Conservation (phyloP, 139 green algal species). For the Volvox africanus region DNA sequence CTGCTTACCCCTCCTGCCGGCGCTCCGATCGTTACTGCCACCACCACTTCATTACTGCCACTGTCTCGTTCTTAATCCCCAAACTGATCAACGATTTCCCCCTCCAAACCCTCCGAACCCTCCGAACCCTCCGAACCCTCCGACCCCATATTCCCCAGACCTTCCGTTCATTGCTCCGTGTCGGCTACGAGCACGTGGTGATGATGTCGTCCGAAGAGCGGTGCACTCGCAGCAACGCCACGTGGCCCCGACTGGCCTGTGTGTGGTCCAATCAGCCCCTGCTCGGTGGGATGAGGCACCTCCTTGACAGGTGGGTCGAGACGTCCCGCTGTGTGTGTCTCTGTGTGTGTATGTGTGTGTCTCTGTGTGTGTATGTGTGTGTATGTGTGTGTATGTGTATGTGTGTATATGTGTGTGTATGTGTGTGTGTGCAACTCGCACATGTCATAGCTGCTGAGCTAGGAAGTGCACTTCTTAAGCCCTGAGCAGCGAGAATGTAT, state of each 20-base stretch:
- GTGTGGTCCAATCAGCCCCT: constrained; percentile 14
- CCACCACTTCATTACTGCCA: background rate
- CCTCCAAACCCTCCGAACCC: background rate
- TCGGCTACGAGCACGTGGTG: constrained; percentile 49
- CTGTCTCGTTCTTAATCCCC: background rate
- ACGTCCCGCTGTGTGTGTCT: too few species aligned
- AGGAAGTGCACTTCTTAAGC: too few species aligned
- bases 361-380: too few species aligned
- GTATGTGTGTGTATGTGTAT: too few species aligned
- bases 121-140: background rate
- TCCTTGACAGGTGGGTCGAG: constrained; percentile 25
- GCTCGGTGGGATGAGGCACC: constrained; percentile 17
- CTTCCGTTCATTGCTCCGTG: background rate
- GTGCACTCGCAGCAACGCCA: background rate
- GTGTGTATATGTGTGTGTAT: too few species aligned
- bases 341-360: too few species aligned
- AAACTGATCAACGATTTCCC: background rate
- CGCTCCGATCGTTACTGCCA: too few species aligned
- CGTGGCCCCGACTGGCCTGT: constrained; percentile 41
- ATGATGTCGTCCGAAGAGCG: background rate
- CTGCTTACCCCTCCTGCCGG: too few species aligned
- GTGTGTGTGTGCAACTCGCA: too few species aligned
- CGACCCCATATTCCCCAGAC: constrained; percentile 1
- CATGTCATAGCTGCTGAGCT: too few species aligned
- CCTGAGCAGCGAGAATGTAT: too few species aligned